Conservation (phyloP, 805 yeast genomes). For the Ogataea pilisensis region DNA sequence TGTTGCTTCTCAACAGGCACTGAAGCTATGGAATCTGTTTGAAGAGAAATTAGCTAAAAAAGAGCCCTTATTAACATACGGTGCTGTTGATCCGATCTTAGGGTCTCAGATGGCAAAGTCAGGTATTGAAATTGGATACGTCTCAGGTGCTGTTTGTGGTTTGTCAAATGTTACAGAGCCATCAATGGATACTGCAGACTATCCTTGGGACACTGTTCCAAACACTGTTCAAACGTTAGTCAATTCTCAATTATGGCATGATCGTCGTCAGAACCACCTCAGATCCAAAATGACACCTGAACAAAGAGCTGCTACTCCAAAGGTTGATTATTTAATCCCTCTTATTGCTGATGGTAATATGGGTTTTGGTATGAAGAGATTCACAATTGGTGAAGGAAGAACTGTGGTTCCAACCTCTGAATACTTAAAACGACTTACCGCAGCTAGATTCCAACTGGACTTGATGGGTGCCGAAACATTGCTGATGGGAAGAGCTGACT, state of each 20-base stretch:
- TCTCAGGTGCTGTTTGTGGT: slow-evolving; percentile 59
- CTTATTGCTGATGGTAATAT: slow-evolving; percentile 66
- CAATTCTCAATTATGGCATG: slow-evolving; percentile 56
- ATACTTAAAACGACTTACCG: slow-evolving; percentile 50
- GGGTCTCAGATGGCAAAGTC: slow-evolving; percentile 49
- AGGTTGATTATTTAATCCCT: slow-evolving; percentile 51
- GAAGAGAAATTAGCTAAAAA: slow-evolving; percentile 37
- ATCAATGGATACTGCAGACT: slow-evolving; percentile 64
- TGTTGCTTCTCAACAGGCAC: slow-evolving; percentile 49
- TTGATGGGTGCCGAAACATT: slow-evolving; percentile 56
- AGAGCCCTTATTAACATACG: slow-evolving; percentile 53
- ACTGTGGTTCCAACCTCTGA: slow-evolving; percentile 58
- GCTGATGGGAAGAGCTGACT: slow-evolving; percentile 59
- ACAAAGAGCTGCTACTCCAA: slow-evolving; percentile 23
- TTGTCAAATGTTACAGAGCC: slow-evolving; percentile 61
- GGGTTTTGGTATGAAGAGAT: slow-evolving; percentile 65
- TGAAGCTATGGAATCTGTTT: slow-evolving; percentile 43
- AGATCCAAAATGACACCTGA: slow-evolving; percentile 15
- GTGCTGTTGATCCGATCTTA: slow-evolving; percentile 62
- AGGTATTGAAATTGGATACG: slow-evolving; percentile 50
- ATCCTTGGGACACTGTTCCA: slow-evolving; percentile 66
- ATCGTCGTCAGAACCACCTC: slow-evolving; percentile 32
- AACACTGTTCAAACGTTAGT: slow-evolving; percentile 60
- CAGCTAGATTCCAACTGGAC: slow-evolving; percentile 62
- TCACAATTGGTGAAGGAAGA: slow-evolving; percentile 62